Percentiles rank a stretch among this genome's conserved stretches.
Conservation (phyloP, 2,329 filamentous ascomycete genomes). For the Hymenoscyphus fructigenus region DNA sequence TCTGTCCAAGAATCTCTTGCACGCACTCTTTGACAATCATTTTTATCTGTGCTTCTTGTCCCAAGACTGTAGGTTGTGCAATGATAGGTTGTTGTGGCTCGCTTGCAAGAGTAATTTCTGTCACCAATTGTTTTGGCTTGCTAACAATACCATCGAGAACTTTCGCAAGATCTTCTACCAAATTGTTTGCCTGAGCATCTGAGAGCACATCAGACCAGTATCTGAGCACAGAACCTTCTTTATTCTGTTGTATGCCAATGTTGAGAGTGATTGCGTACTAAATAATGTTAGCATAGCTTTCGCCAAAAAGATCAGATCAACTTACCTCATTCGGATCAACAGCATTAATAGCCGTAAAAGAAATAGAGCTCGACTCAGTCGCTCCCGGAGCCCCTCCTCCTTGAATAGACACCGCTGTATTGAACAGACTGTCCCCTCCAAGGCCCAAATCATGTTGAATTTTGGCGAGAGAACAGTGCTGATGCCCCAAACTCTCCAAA, state of each 20-base stretch:
- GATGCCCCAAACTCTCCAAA: constrained; percentile 36
- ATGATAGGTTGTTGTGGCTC: neutral
- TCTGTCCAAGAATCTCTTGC: constrained; percentile 13
- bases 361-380: constrained; percentile 9
- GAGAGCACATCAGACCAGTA: constrained; percentile 44
- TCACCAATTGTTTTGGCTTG: constrained; percentile 16
- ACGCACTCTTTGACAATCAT: constrained; percentile 14
- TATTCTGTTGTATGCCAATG: constrained; percentile 5
- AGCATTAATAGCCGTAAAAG: constrained; percentile 11
- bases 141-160: constrained; percentile 37
- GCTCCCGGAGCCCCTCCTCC: neutral
- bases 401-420: constrained; percentile 28
- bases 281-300: neutral
- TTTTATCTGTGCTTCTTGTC: constrained; percentile 6
- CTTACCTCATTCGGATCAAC: constrained; percentile 22
- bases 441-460: constrained; percentile 35
- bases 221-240: constrained; percentile 15
- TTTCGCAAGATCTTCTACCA: constrained; percentile 40
- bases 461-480: constrained; percentile 44
- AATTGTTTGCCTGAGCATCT: constrained; percentile 39
- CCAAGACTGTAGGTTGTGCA: neutral
- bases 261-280: constrained; percentile 40
- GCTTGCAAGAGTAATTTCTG: neutral
- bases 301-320: neutral
- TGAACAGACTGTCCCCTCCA: constrained; percentile 25